Conservation (phyloP, 1,139 yeast species). For the Spencermartinsiella ligniputridi region DNA sequence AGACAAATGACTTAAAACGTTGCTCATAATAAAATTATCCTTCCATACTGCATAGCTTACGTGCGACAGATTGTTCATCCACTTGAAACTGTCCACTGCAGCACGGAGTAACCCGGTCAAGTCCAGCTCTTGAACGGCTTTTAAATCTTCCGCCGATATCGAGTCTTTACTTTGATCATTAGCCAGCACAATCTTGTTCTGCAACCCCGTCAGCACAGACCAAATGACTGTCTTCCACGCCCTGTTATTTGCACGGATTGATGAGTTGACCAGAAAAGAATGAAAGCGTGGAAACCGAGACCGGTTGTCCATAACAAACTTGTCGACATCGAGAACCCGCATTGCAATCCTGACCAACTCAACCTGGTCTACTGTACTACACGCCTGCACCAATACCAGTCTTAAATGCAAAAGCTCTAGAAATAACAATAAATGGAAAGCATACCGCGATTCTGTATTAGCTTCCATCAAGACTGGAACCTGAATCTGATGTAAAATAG, state of each 20-base stretch:
- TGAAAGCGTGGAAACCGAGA: conserved; percentile 7
- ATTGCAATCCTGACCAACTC: conserved; percentile 11
- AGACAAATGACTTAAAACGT: neutral
- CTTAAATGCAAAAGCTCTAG: conserved; percentile 8
- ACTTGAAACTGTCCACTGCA: conserved; percentile 1
- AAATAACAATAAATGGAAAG: conserved; percentile 1
- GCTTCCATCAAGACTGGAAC: neutral
- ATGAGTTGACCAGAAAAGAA: conserved; percentile 8
- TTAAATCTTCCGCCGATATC: conserved; percentile 1
- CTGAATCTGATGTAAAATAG: neutral
- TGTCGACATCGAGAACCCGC: conserved; percentile 9
- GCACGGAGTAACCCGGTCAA: neutral
- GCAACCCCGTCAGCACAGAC: conserved; percentile 10
- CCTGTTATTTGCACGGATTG: conserved; percentile 8
- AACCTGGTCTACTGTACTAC: neutral
- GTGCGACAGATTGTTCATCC: conserved; percentile 3
- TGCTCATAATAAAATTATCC: neutral
- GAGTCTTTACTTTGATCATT: neutral
- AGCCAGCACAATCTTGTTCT: conserved; percentile 6
- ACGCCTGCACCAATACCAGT: conserved; percentile 10
- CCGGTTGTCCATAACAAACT: conserved; percentile 6
- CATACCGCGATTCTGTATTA: conserved; percentile 4
- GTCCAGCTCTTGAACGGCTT: neutral
- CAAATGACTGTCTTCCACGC: conserved; percentile 19
- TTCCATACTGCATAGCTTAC: neutral